Evolutionary conservation across 768 basidiomycete genomes (phyloP).

Genomic region (Lentinula boryana): DNA sequence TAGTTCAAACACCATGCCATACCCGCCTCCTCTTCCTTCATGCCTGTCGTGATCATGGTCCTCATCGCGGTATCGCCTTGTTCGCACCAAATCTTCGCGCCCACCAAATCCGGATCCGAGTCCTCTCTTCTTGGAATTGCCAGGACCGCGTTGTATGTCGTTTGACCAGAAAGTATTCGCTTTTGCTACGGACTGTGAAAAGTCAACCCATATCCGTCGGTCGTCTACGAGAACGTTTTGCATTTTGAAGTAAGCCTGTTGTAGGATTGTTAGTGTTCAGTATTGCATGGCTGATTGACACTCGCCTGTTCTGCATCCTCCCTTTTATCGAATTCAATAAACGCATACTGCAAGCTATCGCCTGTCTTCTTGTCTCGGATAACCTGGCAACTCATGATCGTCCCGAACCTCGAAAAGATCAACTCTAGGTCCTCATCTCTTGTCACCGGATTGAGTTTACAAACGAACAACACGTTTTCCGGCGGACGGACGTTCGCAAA

Average conservation of each 20-base stretch:
- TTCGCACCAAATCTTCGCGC: conserved; percentile 68
- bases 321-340: conserved; percentile 94
- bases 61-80: conserved; percentile 58
- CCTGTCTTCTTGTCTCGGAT: conserved; percentile 95
- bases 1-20: conserved; percentile 87
- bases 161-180: conserved; percentile 82
- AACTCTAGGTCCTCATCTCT: conserved; percentile 94
- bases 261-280: not conserved
- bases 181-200: conserved; percentile 95
- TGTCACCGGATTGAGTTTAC: conserved; percentile 96
- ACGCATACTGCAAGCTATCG: conserved; percentile 96
- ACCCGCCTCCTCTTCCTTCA: conserved; percentile 29
- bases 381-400: conserved; percentile 96
- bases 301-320: conserved; percentile 91
- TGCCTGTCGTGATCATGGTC: conserved; percentile 25
- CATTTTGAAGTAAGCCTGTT: conserved; percentile 98
- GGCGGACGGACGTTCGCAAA: conserved; percentile 98
- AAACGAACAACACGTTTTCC: conserved; percentile 97
- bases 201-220: conserved; percentile 98
- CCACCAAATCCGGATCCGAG: conserved; percentile 55
- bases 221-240: conserved; percentile 98
- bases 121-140: conserved; percentile 19
- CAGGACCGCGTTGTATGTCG: conserved; percentile 50
- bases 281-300: conserved; percentile 2
- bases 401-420: conserved; percentile 94